phyloP scores from a whole-genome alignment of 371 early-diverging fungal species.

The Syncephalastrum sp. region DNA sequence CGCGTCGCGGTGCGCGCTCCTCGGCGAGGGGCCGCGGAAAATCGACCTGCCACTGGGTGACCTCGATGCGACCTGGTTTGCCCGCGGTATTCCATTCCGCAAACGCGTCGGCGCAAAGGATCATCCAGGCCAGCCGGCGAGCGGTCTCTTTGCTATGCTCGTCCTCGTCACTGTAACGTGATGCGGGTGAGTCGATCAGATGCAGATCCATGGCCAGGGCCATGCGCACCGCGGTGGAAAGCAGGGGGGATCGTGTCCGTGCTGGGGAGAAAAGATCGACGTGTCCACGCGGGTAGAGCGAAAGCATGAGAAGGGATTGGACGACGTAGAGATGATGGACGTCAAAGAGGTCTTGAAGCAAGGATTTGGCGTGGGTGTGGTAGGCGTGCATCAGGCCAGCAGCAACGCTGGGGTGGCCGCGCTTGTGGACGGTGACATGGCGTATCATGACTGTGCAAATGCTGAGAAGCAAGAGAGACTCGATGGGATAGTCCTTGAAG shows the following conservation, averaged over 20 bases:
- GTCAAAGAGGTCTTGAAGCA: slow-evolving; percentile 46
- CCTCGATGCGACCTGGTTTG: slow-evolving; percentile 28
- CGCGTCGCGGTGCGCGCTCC: slow-evolving; percentile 16
- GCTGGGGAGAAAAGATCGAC: slow-evolving; percentile 31
- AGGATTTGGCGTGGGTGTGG: slow-evolving; percentile 33
- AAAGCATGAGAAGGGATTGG: slow-evolving; percentile 39
- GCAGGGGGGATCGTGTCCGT: slow-evolving; percentile 22
- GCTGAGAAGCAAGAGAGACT: slow-evolving; percentile 35
- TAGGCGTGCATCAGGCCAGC: slow-evolving; percentile 31
- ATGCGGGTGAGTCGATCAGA: slow-evolving; percentile 17
- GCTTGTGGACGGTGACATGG: slow-evolving; percentile 34
- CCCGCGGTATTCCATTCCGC: slow-evolving; percentile 37
- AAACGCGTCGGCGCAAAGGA: slow-evolving; percentile 45
- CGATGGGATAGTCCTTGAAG: slow-evolving; percentile 27
- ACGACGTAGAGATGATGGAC: slow-evolving; percentile 37
- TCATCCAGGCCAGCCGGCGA: slow-evolving; percentile 44
- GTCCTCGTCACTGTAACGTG: slow-evolving; percentile 9
- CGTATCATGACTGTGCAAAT: slow-evolving; percentile 41
- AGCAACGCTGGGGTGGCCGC: slow-evolving; percentile 22
- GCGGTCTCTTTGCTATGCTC: slow-evolving; percentile 31
- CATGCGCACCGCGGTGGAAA: slow-evolving; percentile 29
- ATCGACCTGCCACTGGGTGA: slow-evolving; percentile 42
- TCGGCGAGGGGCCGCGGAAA: slow-evolving; percentile 35
- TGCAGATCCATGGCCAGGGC: slow-evolving; percentile 43
- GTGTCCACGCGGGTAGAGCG: slow-evolving; percentile 39